These are phyloP conservation scores for Yarrowia alimentaria DNA, from an alignment of 805 yeast species.

Conservation along the genomic window DNA sequence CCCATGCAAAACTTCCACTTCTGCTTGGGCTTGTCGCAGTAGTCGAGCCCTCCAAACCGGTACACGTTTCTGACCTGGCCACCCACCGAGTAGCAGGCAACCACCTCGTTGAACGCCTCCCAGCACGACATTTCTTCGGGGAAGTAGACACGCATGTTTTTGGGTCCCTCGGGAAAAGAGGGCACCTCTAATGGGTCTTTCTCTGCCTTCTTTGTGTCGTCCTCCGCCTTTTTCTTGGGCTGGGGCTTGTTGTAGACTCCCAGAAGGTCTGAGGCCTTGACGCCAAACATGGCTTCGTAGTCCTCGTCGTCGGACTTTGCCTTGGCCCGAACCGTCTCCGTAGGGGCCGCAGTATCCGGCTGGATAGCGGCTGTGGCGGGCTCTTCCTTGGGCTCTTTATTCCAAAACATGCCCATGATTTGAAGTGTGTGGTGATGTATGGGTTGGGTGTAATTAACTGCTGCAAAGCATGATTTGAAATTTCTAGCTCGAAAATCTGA, in stretches of 20 bases:
- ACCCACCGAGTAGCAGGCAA: constrained; percentile 84
- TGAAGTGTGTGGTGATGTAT: constrained; percentile 3
- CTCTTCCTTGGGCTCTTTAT: constrained; percentile 18
- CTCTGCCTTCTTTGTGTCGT: not conserved
- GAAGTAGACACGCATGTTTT: constrained; percentile 32
- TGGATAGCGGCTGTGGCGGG: constrained; percentile 12
- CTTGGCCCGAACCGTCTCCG: constrained; percentile 4
- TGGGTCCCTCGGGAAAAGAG: constrained; percentile 15
- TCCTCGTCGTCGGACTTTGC: constrained; percentile 26
- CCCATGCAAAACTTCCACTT: constrained; percentile 79
- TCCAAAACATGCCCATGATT: constrained; percentile 27
- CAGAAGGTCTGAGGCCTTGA: constrained; percentile 18
- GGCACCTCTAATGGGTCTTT: constrained; percentile 20
- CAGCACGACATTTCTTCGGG: constrained; percentile 62
- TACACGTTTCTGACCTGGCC: constrained; percentile 85
- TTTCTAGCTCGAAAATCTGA: too few relatives aligned
- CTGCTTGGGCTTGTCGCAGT: constrained; percentile 66
- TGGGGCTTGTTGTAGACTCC: constrained; percentile 16
- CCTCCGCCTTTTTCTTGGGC: constrained; percentile 2
- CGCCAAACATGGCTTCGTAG: constrained; percentile 27
- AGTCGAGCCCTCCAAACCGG: constrained; percentile 73
- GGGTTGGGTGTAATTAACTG: too few relatives aligned
- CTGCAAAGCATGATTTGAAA: too few relatives aligned
- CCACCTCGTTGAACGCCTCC: constrained; percentile 82
- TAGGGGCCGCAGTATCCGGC: constrained; percentile 2